Evolutionary conservation across 768 basidiomycete species (phyloP).

Genomic region (Boletus rubroflammeus): DNA sequence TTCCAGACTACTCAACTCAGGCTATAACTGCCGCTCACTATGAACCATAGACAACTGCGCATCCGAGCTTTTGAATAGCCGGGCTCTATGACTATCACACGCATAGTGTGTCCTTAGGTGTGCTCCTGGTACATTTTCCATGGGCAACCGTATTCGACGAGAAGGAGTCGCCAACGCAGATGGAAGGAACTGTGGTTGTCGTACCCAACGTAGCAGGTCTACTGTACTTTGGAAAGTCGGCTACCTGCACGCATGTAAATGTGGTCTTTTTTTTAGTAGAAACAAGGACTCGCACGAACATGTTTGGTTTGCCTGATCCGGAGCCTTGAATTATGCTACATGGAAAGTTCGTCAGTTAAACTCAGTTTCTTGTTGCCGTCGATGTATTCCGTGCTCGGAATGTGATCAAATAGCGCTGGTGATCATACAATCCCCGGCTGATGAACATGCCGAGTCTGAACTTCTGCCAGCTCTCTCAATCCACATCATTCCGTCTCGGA

Average conservation of each 20-base stretch:
- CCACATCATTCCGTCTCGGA: too few species aligned
- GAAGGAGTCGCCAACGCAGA: not conserved
- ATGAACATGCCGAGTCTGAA: not conserved
- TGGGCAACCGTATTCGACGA: slow-evolving; percentile 19
- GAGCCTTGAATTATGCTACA: not conserved
- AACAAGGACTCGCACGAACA: not conserved
- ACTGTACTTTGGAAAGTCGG: not conserved
- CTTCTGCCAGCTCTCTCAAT: too few species aligned
- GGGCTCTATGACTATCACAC: slow-evolving; percentile 28
- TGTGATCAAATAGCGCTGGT: not conserved
- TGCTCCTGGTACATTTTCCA: slow-evolving; percentile 16
- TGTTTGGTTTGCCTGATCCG: not conserved
- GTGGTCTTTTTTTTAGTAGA: not conserved
- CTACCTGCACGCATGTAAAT: not conserved
- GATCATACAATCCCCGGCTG: not conserved
- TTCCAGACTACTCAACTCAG: not conserved
- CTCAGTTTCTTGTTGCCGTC: not conserved
- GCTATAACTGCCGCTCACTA: slow-evolving; percentile 17
- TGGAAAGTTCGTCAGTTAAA: not conserved
- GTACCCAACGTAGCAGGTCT: not conserved
- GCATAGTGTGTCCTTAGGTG: slow-evolving; percentile 24
- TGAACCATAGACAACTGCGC: slow-evolving; percentile 8
- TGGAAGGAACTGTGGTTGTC: not conserved
- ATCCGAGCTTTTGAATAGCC: slow-evolving; percentile 22
- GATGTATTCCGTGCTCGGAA: too few species aligned